Conservation (phyloP, 1,284 basidiomycete genomes). For the Irpex sp. region DNA sequence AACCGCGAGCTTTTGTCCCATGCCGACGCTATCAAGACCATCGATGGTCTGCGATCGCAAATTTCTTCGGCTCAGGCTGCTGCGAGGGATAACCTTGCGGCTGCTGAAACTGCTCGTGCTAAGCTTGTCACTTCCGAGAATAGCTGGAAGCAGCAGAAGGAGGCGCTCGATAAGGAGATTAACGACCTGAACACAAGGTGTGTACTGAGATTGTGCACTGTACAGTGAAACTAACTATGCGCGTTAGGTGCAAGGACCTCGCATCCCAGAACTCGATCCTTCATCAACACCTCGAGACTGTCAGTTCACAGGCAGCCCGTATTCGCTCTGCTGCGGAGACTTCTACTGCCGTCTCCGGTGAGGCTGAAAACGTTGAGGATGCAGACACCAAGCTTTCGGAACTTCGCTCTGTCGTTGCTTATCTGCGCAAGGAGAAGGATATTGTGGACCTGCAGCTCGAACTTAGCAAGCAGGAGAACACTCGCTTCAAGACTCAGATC, state of each 20-base stretch:
- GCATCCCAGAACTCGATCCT: conserved; percentile 75
- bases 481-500: conserved; percentile 72
- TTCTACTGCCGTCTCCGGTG: conserved; percentile 37
- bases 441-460: conserved; percentile 87
- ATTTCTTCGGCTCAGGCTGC: conserved; percentile 47
- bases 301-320: conserved; percentile 76
- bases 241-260: conserved; percentile 67
- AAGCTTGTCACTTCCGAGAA: conserved; percentile 68
- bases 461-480: conserved; percentile 81
- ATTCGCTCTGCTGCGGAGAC: conserved; percentile 69
- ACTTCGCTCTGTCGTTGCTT: conserved; percentile 78
- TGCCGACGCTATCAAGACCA: conserved; percentile 75
- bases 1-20: conserved; percentile 79
- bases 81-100: conserved; percentile 53
- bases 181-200: conserved; percentile 69
- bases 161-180: conserved; percentile 75
- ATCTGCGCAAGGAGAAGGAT: conserved; percentile 87
- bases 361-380: conserved; percentile 44
- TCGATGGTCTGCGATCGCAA: conserved; percentile 65
- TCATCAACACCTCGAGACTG: conserved; percentile 84
- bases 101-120: conserved; percentile 70
- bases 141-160: conserved; percentile 81
- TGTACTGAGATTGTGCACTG: conserved; percentile 12
- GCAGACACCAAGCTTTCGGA: conserved; percentile 63
- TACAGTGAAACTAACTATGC: neutral